Base-by-base conservation (phyloP, 371 early-diverging fungal species). In the Zopfochytrium polystomum region DNA sequence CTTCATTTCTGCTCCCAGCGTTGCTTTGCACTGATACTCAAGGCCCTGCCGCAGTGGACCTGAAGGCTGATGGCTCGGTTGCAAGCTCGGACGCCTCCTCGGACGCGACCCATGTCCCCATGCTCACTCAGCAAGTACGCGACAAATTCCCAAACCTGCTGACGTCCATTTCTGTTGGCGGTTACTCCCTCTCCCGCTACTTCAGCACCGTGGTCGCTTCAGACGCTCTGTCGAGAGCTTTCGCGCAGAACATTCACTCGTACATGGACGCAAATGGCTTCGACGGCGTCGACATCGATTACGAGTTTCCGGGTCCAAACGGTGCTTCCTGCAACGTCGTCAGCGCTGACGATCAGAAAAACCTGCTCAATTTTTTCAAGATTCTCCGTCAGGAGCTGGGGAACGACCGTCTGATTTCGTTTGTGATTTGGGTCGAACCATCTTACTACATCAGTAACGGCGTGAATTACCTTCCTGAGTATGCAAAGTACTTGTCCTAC, bases 161-260 rank as follows among this genome's bases (percentile, higher is more conserved):
- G n/a, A 51, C 52, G 9, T 13, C 32, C 27, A 11, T 27, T 18
- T 51, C 52, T 15, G 32, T 90, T 11, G 90, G 90, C 47, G 90
- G 90, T 2, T 90, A 88, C 85, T 84, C 84, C 50, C 88, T 86
- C 25, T 84, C 85, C 5, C 66, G 81, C 49, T 63, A 68, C n/a
- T n/a, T n/a, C n/a, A n/a, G n/a, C n/a, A n/a, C n/a, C n/a, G n/a
- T n/a, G n/a, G n/a, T n/a, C n/a, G 77, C 80, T 1, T 55, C 56
- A 31, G 26, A 71, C 4, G 55, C 46, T 0, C 22, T 66, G 0
- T 78, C 88, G 34, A 70, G 69, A 25, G 70, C 60, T 3, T 81
- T 87, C 33, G 79, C 87, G 46, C 70, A 81, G 20, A 82, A 81
- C 51, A 38, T 78, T 9, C 43, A 76, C 26, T 75, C 71, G 34